Evolutionary conservation across 495 filamentous ascomycete genomes (phyloP).

Genomic region (Penicillium salamii): DNA sequence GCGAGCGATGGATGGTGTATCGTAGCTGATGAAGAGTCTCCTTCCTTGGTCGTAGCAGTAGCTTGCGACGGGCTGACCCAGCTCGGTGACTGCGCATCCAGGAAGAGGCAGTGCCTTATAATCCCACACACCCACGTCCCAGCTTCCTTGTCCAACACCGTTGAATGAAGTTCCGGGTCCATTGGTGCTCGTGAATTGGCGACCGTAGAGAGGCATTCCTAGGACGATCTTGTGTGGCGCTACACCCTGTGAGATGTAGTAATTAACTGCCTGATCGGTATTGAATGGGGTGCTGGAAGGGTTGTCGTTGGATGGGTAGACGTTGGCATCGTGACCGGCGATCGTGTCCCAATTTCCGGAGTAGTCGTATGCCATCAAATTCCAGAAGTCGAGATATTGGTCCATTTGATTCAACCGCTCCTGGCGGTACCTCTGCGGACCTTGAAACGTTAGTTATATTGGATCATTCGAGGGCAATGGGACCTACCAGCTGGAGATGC

Average conservation of each 20-base stretch:
- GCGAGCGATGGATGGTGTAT: conserved; percentile 57
- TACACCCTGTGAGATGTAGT: conserved; percentile 65
- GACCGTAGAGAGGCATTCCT: conserved; percentile 84
- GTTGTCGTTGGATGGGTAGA: conserved; percentile 53
- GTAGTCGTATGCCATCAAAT: conserved; percentile 80
- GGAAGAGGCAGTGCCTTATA: conserved; percentile 58
- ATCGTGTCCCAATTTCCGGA: conserved; percentile 66
- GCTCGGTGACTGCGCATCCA: conserved; percentile 21
- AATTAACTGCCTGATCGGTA: conserved; percentile 58
- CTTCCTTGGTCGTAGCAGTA: conserved; percentile 64
- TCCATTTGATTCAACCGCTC: conserved; percentile 63
- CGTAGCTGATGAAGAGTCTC: conserved; percentile 72
- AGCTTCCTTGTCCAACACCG: conserved; percentile 64
- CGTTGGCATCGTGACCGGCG: conserved; percentile 73
- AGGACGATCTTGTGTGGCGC: conserved; percentile 67
- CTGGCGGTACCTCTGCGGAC: conserved; percentile 58
- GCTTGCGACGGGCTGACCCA: conserved; percentile 42
- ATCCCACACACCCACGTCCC: conserved; percentile 79
- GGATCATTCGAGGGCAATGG: background rate
- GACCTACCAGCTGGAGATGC: conserved; percentile 53
- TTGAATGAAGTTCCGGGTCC: conserved; percentile 67
- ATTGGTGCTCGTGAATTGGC: conserved; percentile 68
- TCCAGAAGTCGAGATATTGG: conserved; percentile 61
- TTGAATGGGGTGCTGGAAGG: conserved; percentile 64
- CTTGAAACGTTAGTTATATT: conserved; percentile 29